Base-by-base conservation (phyloP, 768 basidiomycete genomes). In the Lentinula sp. region DNA sequence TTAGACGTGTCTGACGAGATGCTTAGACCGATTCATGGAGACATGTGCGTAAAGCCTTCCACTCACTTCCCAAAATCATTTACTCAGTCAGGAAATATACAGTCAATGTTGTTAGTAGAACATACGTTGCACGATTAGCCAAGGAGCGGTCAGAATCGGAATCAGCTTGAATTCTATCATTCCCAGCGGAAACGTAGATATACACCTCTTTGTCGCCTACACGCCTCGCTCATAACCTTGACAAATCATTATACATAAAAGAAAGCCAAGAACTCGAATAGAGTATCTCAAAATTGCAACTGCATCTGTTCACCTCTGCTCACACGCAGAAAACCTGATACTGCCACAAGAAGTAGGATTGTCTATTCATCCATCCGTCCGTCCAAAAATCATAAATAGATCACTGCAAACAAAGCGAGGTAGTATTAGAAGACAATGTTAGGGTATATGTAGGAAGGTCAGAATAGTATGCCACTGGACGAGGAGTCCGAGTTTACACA, bases 11-110 rank as follows among this genome's bases (percentile, higher is more conserved):
- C 75, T 93, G 46, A 75, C 83, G 5, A 78, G 84, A 61, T 94
- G 92, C 70, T 76, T 92, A 67, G 89, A 92, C 57, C 83, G 90
- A 48, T 94, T 92, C 69, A 78, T 94, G 77, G 89, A 93, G 73
- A 89, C 89, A 39, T 93, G 91, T 92, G 67, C 76, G 89, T 83
- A 10, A 42, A 18, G 39, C 6, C 50, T 40, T 48, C 48, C 32
- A 16, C 31, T 54, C 56, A 34, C 48, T 15, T 60, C 31, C 7
- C 37, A 15, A 9, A 15, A 35, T 31, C 28, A 56, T 40, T 28
- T 18, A 3, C 46, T 48, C 2, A 18, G 34, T 21, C 31, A 37
- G 49, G 16, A 18, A 16, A 63, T 39, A 55, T 46, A n/a, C 65
- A 93, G 91, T 93, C 76, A 89, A 87, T 70, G 83, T 91, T 51